Evolutionary conservation across 179 eudicot genomes (phyloP).

Genomic region (Sideroxylon spinosum): DNA sequence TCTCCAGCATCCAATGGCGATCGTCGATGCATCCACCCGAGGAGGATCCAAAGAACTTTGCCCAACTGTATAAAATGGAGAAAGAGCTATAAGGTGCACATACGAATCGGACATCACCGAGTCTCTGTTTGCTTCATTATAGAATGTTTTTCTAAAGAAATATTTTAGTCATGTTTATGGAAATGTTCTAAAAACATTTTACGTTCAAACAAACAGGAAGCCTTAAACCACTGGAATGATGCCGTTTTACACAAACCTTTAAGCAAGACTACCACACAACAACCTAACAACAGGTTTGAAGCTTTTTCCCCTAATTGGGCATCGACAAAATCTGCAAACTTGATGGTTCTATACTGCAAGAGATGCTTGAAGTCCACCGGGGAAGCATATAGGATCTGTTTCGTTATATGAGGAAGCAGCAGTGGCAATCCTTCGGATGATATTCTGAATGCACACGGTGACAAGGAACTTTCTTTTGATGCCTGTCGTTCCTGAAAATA

Average conservation of each 20-base stretch:
- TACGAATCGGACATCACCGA: no score
- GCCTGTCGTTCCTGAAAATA: conserved; percentile 72
- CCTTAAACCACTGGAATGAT: no score
- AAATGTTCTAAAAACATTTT: no score
- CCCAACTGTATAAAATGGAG: conserved; percentile 31
- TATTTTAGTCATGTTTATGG: no score
- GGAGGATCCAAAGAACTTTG: conserved; percentile 25
- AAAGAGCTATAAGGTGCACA: no score
- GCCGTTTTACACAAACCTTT: no score
- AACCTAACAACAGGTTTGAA: conserved; percentile 59
- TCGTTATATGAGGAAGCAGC: conserved; percentile 77
- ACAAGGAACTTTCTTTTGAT: conserved; percentile 64
- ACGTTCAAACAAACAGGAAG: no score
- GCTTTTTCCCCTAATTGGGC: conserved; percentile 60
- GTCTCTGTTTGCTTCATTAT: no score
- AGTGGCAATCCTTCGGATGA: conserved; percentile 93
- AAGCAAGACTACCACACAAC: conserved; percentile 63
- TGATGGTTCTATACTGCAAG: conserved; percentile 69
- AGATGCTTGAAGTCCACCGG: conserved; percentile 78
- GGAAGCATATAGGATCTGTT: conserved; percentile 69
- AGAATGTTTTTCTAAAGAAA: no score
- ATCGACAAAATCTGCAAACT: conserved; percentile 69
- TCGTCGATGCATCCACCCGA: conserved; percentile 41
- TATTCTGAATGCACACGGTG: conserved; percentile 78
- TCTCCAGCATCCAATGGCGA: conserved; percentile 95